These are phyloP conservation scores for Aeschynomene evenia DNA, from an alignment of 306 rosid species.

Conservation along the genomic window DNA sequence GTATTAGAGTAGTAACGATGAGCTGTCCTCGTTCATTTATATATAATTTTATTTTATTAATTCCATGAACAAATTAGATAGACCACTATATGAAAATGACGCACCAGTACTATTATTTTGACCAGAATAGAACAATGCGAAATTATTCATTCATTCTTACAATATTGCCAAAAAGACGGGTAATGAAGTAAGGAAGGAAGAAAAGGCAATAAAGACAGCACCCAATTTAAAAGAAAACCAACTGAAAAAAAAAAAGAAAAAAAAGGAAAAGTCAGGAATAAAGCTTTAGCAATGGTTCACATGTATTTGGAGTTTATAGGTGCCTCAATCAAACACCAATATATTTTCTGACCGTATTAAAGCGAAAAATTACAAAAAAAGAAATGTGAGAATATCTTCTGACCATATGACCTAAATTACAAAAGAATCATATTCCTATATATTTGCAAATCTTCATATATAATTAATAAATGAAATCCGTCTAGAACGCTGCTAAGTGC, in stretches of 20 bases:
- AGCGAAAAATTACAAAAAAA: background rate
- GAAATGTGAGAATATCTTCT: background rate
- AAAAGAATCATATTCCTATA: conserved; percentile 20
- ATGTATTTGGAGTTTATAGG: background rate
- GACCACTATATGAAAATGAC: background rate
- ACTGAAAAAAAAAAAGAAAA: background rate
- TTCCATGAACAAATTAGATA: background rate
- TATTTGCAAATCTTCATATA: conserved; percentile 9
- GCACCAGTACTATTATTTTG: background rate
- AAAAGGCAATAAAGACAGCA: background rate
- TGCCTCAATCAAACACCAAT: background rate
- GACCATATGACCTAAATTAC: background rate
- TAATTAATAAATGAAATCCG: conserved; percentile 1
- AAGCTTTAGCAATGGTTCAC: background rate
- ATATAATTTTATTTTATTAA: too few species aligned
- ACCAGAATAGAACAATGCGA: background rate
- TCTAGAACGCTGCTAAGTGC: background rate
- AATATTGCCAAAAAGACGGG: background rate
- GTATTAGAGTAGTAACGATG: too few species aligned
- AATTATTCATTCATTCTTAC: background rate
- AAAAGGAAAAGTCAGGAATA: background rate
- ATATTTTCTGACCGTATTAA: background rate
- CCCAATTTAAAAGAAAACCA: background rate
- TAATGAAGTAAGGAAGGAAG: background rate
- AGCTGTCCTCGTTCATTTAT: too few species aligned